Base-by-base conservation (phyloP, 208 protist species). In the Trypanosoma scelopori region DNA sequence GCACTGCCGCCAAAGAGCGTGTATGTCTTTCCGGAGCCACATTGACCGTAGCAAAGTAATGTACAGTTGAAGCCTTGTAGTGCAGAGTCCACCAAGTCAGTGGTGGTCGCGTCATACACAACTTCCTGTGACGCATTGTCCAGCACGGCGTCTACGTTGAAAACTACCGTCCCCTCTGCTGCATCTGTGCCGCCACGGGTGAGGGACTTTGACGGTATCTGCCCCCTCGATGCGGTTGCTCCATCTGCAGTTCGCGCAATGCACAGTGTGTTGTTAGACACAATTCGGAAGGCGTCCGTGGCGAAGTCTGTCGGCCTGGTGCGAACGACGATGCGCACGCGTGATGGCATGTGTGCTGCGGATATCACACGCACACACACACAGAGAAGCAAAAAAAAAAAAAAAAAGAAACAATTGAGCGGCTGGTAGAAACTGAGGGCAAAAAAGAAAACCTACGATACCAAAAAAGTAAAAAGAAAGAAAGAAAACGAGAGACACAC, bases 21-120 rank as follows among this genome's bases (percentile, higher is more conserved):
- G 61, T 84, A 89, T 2, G 77, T 91, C 55, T 95, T 93, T n/a
- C 88, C 92, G 0, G 86, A 76, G 2, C 79, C 81, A 30, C 78
- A 72, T 56, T 89, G 84, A 0, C 93, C 91, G 53, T 81, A 92
- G 59, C 81, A 90, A 37, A 97, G 35, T 18, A 95, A 42, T 23
- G 89, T 95, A 23, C 78, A 87, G 35, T 77, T 89, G 15, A 70
- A 73, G 16, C 84, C 84, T 18, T 76, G 53, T 45, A 91, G 11
- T 20, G 62, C 76, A 3, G 51, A 58, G 45, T 78, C 70, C 55
- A 84, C 69, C 15, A 80, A 20, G 4, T 65, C 69, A 2, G 72
- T 55, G 2, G 60, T 69, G 22, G 58, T 49, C 13, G 62, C 46
- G 3, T 84, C 50, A 62, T 81, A 93, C 13, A 89, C 78, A 3